Evolutionary conservation across 2,329 filamentous ascomycete genomes (phyloP), one percentile per base, ranked within the genome.

Genomic region (Fusarium piperis): DNA sequence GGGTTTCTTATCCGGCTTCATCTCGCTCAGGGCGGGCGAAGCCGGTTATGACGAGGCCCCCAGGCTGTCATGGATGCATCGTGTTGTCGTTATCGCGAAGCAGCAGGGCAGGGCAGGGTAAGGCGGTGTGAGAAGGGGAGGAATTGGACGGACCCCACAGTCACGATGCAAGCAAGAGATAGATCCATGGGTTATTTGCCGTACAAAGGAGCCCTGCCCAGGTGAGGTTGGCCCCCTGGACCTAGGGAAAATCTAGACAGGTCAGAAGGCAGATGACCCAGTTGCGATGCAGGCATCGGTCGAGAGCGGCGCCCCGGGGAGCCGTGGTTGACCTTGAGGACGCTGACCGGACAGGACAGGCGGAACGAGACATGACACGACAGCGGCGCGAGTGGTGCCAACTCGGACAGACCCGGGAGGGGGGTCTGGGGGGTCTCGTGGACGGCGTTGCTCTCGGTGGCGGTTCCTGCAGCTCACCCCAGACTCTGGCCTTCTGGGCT

Each of bases 381-480:
- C 68, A 60, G 67, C 44, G 64, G 67, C 62, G 67, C 39, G 60
- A 70, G 68, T 77, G 75, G 75, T 74, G 72, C 71, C 73, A 77
- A 76, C 46, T 69, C 75, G 75, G 75, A 76, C 74, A 73, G 75
- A 74, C 61, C 72, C 75, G 75, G 41, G 41, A 46, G 41, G 75
- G 64, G 68, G 56, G 44, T 23, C 23, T 23, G 65, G 63, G 72
- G 16, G 26, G 44, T 77, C 75, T 76, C 76, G 73, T 78, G 76
- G 69, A 66, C 70, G 44, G 63, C 10, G 23, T 36, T n/a, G 9
- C 8, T 55, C 53, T 59, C 64, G 61, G 74, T 77, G 71, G 74
- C 70, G 65, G 72, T 77, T 75, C 73, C 74, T 76, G 74, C 74
- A 76, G 74, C 70, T 70, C 59, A 65, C 65, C 65, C 62, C 58